Base-by-base conservation (phyloP, 345 rosid genomes). In the Citrus inodora region DNA sequence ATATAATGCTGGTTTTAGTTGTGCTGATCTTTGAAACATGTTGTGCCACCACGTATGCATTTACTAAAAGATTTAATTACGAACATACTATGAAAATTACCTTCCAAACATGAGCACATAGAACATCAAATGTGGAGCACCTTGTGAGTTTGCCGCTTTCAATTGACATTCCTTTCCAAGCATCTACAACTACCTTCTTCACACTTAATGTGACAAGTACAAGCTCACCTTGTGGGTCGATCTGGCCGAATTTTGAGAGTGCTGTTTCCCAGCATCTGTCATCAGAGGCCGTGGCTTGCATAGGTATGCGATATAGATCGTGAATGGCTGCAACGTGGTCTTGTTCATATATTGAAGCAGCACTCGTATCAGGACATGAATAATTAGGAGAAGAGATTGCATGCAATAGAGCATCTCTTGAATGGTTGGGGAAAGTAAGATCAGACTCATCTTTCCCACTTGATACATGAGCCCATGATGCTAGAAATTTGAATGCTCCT, bases 181-280 rank as follows among this genome's bases (percentile, higher is more conserved):
- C 72, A 70, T 67, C 80, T 17, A 81, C 21, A 65, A 64, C 65
- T 66, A 66, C 74, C 64, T 73, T 73, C 22, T 32, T 19, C 65
- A 73, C 27, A 5, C 65, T 30, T 6, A 77, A 72, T 10, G 79
- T 80, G 30, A 76, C 37, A 25, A 70, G 72, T 37, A 35, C 51
- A 48, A 76, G 37, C 19, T 69, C 79, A 17, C 53, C 79, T 67
- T 19, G 70, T 48, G 78, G 75, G 56, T 60, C 70, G 8, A 27
- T 38, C 59, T 70, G 79, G 21, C 72, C 46, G 53, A 80, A 70
- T 30, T 53, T 53, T 2, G 83, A 74, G 1, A 80, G 37, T 1
- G 79, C 79, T n/a, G 83, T 75, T 62, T 70, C 76, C 83, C 76
- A 80, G 27, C 75, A 60, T 32, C 71, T 62, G 71, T 80, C 82